These are phyloP conservation scores for Geotrichum macrosporum DNA, from an alignment of 1,139 yeast genomes.

Conservation along the genomic window DNA sequence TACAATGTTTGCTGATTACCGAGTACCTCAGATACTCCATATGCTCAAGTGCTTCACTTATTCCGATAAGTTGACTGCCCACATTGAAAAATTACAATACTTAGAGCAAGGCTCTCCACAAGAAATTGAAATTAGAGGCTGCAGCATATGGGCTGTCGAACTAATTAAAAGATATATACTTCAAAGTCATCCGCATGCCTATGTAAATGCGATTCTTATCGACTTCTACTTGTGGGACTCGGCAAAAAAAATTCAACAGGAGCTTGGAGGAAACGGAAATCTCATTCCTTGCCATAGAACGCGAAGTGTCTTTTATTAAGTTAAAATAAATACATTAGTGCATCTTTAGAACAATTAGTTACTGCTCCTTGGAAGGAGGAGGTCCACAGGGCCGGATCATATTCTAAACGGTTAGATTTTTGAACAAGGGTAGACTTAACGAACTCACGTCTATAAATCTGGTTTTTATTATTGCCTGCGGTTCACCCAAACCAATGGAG, in stretches of 20 bases:
- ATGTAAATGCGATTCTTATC: slow-evolving; percentile 39
- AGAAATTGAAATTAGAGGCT: slow-evolving; percentile 43
- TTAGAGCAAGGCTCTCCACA: slow-evolving; percentile 34
- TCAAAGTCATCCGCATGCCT: slow-evolving; percentile 25
- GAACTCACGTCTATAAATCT: slow-evolving; percentile 48
- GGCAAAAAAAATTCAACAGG: slow-evolving; percentile 40
- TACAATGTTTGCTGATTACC: slow-evolving; percentile 47
- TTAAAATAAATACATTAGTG: slow-evolving; percentile 3
- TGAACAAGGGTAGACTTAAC: too few species aligned
- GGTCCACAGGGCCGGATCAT: slow-evolving; percentile 50
- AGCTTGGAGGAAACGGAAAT: slow-evolving; percentile 25
- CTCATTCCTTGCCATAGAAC: slow-evolving; percentile 40
- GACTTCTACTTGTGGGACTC: slow-evolving; percentile 46
- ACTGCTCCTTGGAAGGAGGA: slow-evolving; percentile 18
- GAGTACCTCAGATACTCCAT: slow-evolving; percentile 44
- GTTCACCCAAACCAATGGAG: slow-evolving; percentile 57
- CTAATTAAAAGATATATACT: slow-evolving; percentile 32
- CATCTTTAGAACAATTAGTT: not conserved
- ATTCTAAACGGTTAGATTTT: slow-evolving; percentile 37
- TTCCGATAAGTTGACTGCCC: slow-evolving; percentile 30
- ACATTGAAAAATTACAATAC: slow-evolving; percentile 25
- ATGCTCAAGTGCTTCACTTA: slow-evolving; percentile 39
- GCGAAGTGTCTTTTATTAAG: slow-evolving; percentile 38
- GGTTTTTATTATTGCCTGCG: slow-evolving; percentile 47
- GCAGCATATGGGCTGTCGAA: slow-evolving; percentile 44